Evolutionary conservation across 2,329 filamentous ascomycete species (phyloP).

Genomic region (Allantophomopsis lycopodina): DNA sequence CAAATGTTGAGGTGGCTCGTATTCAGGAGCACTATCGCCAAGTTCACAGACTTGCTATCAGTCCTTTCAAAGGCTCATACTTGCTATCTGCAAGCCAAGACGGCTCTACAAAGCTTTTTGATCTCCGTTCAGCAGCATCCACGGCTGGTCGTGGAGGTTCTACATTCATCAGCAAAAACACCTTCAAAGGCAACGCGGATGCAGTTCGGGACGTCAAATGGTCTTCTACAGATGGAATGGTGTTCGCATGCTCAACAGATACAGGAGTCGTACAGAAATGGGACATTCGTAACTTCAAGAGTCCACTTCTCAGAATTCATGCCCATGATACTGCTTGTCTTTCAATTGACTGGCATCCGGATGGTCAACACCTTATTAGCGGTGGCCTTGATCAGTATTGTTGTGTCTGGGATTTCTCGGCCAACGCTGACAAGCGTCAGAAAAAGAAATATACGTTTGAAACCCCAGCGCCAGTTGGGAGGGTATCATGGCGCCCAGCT

Average conservation of each 20-base stretch:
- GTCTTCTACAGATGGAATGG: slow-evolving; percentile 46
- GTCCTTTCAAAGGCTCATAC: slow-evolving; percentile 41
- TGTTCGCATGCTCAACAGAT: slow-evolving; percentile 52
- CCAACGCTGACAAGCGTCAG: slow-evolving; percentile 45
- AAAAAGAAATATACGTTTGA: slow-evolving; percentile 49
- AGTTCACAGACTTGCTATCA: slow-evolving; percentile 49
- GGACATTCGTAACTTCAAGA: slow-evolving; percentile 41
- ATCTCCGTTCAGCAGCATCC: slow-evolving; percentile 30
- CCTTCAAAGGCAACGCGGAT: slow-evolving; percentile 31
- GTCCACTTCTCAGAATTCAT: slow-evolving; percentile 42
- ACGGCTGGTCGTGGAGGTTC: slow-evolving; percentile 31
- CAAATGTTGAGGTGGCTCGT: slow-evolving; percentile 32
- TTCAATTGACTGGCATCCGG: slow-evolving; percentile 53
- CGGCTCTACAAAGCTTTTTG: slow-evolving; percentile 47
- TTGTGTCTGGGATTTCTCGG: slow-evolving; percentile 51
- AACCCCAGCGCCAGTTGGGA: slow-evolving; percentile 44
- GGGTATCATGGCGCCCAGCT: slow-evolving; percentile 48
- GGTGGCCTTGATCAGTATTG: slow-evolving; percentile 47
- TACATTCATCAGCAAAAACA: slow-evolving; percentile 23
- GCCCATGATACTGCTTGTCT: slow-evolving; percentile 47
- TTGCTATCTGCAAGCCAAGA: slow-evolving; percentile 51
- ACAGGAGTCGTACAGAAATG: slow-evolving; percentile 48
- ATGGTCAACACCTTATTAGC: slow-evolving; percentile 51
- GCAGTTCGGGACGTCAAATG: slow-evolving; percentile 49
- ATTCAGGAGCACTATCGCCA: slow-evolving; percentile 50